Base-by-base conservation (phyloP, 495 filamentous ascomycete species). In the Chaetomidium leptoderma region DNA sequence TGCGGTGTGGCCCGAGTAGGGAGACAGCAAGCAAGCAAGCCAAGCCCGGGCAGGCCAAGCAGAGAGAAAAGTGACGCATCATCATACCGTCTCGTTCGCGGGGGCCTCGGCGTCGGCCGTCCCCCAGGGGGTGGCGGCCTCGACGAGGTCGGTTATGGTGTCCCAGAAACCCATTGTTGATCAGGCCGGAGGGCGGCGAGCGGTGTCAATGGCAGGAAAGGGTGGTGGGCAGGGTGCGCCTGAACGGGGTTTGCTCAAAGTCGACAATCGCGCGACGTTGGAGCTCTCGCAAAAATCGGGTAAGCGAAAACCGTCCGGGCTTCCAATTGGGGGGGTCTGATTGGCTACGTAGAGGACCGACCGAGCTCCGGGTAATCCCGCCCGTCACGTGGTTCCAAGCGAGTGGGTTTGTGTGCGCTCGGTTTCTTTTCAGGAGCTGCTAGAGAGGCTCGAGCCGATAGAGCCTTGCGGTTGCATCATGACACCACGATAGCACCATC, bases 91-190 rank as follows among this genome's bases (percentile, higher is more conserved):
- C 35, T 64, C 62, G 55, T 65, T 44, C 53, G 73, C 73, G 52
- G 76, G 74, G 23, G 80, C 79, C 66, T 83, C 80, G 53, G 80
- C 80, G 69, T 82, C 78, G 62, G 72, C 79, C 52, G 74, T 72
- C 57, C 68, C 69, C 79, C 78, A 83, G 64, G 81, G 81, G 70
- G 72, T 69, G 53, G 76, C 78, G 46, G 79, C 80, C 69, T 81
- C 78, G 64, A 80, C 66, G 63, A 82, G 69, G 69, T 81, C 79
- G 53, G 68, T 71, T 54, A 79, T 73, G 63, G 70, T 67, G 70
- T 82, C 77, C 74, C 77, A 83, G 74, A 82, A 75, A 71, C 78
- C 80, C 79, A 82, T 82, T 66, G 65, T 73, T 37, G 65, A 62
- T 58, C 45, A 40, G 60, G 58, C 63, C 52, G 52, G 27, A 55